Evolutionary conservation across 805 yeast species (phyloP).

Genomic region (Starmerella stigmatis): DNA sequence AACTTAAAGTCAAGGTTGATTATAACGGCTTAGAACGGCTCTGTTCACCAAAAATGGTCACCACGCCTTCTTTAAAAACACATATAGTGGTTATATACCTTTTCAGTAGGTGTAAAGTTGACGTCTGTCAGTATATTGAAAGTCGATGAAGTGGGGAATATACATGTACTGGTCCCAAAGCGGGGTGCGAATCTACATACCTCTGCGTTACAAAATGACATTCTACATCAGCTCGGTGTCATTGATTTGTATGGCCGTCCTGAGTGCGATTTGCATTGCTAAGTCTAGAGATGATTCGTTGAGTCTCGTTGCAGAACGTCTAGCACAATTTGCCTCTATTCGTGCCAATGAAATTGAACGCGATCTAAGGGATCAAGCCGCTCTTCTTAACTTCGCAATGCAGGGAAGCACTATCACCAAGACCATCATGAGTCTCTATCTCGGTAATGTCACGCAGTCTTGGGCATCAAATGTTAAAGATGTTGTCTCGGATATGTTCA

Average conservation of each 20-base stretch:
- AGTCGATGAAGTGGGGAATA: conserved; percentile 3
- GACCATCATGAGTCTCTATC: conserved; percentile 7
- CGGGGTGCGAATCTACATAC: not conserved
- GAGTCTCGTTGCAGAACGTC: conserved; percentile 16
- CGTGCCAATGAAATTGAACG: conserved; percentile 19
- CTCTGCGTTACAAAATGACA: conserved; percentile 17
- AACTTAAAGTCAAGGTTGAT: no score
- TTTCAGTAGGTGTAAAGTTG: no score
- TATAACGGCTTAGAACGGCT: no score
- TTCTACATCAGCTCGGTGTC: conserved; percentile 18
- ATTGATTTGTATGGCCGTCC: conserved; percentile 15
- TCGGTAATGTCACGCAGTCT: conserved; percentile 13
- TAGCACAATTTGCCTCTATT: conserved; percentile 20
- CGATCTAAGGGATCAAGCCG: conserved; percentile 9
- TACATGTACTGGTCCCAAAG: not conserved
- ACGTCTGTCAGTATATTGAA: no score
- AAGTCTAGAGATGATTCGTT: conserved; percentile 15
- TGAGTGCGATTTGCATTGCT: conserved; percentile 15
- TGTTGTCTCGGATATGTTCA: conserved; percentile 9
- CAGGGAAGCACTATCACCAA: conserved; percentile 12
- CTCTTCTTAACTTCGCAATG: conserved; percentile 6
- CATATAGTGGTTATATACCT: no score
- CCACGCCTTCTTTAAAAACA: no score
- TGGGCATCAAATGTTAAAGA: conserved; percentile 9
- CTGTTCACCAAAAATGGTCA: no score